Percentiles rank a stretch among this genome's conserved stretches.
These are phyloP conservation scores for Macadamia tetraphylla DNA, from an alignment of 164 flowering plant genomes.

Conservation along the genomic window DNA sequence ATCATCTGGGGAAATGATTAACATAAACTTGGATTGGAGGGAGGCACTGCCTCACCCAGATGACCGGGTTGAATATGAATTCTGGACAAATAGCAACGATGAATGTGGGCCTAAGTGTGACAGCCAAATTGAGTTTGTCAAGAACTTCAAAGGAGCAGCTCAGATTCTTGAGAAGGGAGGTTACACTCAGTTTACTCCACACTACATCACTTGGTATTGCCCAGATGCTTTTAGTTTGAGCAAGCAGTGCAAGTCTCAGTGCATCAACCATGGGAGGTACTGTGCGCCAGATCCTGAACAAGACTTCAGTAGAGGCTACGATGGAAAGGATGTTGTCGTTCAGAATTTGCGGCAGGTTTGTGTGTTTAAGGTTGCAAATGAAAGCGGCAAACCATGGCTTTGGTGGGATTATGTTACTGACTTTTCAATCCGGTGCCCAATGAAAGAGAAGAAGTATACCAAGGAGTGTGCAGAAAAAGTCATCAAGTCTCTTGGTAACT, in stretches of 20 bases:
- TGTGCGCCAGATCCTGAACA: conserved; percentile 98
- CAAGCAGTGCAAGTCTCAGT: conserved; percentile 92
- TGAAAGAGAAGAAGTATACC: conserved; percentile 80
- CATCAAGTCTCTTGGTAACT: conserved; percentile 74
- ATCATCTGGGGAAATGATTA: conserved; percentile 59
- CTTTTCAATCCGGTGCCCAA: conserved; percentile 88
- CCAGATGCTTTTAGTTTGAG: conserved; percentile 78
- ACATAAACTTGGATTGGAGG: conserved; percentile 77
- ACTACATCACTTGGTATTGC: conserved; percentile 96
- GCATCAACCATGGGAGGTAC: conserved; percentile 94
- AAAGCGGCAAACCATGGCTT: conserved; percentile 81
- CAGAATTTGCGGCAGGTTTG: conserved; percentile 89
- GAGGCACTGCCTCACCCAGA: conserved; percentile 95
- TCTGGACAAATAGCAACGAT: conserved; percentile 93
- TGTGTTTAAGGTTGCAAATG: conserved; percentile 75
- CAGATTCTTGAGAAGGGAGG: conserved; percentile 84
- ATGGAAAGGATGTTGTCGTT: conserved; percentile 90
- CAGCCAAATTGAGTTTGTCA: conserved; percentile 82
- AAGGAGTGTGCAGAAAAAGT: conserved; percentile 86
- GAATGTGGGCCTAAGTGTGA: conserved; percentile 93
- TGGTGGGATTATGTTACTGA: conserved; percentile 99
- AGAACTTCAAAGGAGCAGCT: conserved; percentile 82
- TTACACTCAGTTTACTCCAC: conserved; percentile 90
- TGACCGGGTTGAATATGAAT: conserved; percentile 92
- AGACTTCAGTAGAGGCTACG: conserved; percentile 81